Base-by-base conservation (phyloP, 164 flowering plant genomes). In the Stephania yunnanensis region DNA sequence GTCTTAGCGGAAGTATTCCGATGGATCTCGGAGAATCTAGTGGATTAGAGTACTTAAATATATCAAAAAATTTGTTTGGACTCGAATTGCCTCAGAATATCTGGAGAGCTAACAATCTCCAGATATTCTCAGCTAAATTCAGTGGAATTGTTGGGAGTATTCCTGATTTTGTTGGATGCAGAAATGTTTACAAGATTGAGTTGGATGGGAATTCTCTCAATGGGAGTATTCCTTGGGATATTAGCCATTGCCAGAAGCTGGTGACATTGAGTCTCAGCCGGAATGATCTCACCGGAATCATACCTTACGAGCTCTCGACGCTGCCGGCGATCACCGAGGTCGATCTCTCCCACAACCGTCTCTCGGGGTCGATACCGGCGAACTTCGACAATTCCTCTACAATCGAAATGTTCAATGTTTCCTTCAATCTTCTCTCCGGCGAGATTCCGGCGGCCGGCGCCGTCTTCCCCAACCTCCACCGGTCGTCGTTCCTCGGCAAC, bases 401-500 rank as follows among this genome's bases (percentile, higher is more conserved):
- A 5, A 15, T 61, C 30, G 68, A 44, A 22, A 79, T 91, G 0
- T 80, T 89, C 82, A 88, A 95, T 75, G 93, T 95, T 6, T 89
- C 96, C 0, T 89, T 55, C 80, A 95, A 95, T 71, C 71, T 44
- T 58, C 88, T 95, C 58, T 83, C 88, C 36, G 97, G 99, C 2
- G 85, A 89, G 0, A 79, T 95, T 1, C 97, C 97, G 0, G 78
- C 86, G 0, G 68, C 91, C 48, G 89, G 93, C 42, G 46, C 83
- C 1, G 79, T 85, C 19, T 89, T 94, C 74, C 81, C 86, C 6
- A 87, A 79, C 70, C 76, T 89, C 50, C 92, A 87, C 71, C 89
- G 91, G 1, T 88, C 97, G 0, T 90, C 97, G 0, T 93, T 91
- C 74, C 7, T 75, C 46, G 97, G 97, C 5, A 95, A 95, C 74